Conservation (phyloP, 768 basidiomycete species). For the Phanerodontia chrysosporium region DNA sequence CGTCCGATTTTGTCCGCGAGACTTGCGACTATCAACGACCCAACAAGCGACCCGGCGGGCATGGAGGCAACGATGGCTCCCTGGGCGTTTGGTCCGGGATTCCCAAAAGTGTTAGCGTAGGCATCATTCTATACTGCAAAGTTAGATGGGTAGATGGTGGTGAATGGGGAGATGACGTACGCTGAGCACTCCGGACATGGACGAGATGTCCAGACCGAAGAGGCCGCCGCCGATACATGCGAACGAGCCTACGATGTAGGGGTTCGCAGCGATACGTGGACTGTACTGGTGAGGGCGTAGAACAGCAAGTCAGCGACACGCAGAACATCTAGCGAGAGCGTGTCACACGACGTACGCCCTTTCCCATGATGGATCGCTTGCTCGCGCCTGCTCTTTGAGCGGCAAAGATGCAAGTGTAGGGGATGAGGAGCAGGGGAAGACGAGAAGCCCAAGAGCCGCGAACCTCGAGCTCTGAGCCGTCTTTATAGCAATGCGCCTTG, state of each 20-base stretch:
- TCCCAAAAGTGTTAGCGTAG: constrained; percentile 28
- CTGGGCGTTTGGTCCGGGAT: constrained; percentile 51
- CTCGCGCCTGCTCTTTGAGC: not conserved
- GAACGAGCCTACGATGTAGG: constrained; percentile 76
- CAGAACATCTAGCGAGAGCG: not conserved
- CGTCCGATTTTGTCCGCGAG: constrained; percentile 57
- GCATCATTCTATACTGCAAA: constrained; percentile 25
- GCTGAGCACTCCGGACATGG: constrained; percentile 73
- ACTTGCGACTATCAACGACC: constrained; percentile 57
- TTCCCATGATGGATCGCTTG: constrained; percentile 19
- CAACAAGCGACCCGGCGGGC: constrained; percentile 71
- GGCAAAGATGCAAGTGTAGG: not conserved
- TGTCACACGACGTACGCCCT: constrained; percentile 20
- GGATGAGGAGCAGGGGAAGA: constrained; percentile 8
- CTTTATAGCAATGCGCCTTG: not conserved
- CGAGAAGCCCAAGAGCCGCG: not conserved
- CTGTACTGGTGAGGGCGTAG: constrained; percentile 37
- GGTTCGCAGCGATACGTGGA: constrained; percentile 52
- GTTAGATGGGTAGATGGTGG: not conserved
- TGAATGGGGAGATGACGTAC: constrained; percentile 28
- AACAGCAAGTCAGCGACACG: not conserved
- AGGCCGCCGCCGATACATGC: constrained; percentile 79
- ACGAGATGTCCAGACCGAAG: constrained; percentile 79
- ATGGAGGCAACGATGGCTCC: constrained; percentile 77
- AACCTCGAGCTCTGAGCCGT: not conserved